Base-by-base conservation (phyloP, 768 basidiomycete genomes). In the Phlebiopsis gigantea region DNA sequence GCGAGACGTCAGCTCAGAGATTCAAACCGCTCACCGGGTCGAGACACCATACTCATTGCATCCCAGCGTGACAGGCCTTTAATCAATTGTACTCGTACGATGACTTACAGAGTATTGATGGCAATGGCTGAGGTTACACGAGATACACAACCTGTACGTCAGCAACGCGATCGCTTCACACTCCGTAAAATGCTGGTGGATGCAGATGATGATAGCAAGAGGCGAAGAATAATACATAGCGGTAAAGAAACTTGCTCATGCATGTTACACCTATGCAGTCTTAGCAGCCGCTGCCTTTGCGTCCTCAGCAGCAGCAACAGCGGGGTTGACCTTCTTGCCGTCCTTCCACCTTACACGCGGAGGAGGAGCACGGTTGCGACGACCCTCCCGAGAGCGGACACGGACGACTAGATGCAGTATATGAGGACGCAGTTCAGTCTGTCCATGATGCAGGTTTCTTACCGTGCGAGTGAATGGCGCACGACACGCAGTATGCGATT, bases 391-490 rank as follows among this genome's bases (percentile, higher is more conserved):
- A 59, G 97, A 98, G 61, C 97, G 93, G 49, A 98, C 97, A 73
- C 97, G 96, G 62, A 99, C 97, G 62, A 99, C 95, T 97, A 64
- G 56, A 51, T 12, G n/a, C 10, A 41, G 29, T 24, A 21, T 49
- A 29, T 25, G 39, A 19, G 53, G 31, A 21, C 41, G 2, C 12
- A 39, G 22, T 48, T 43, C 51, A 14, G 9, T 24, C 15, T 26
- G 43, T 7, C 39, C 4, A n/a, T 30, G 10, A 22, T 12, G 8
- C 4, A 21, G 34, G 14, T 29, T 24, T 72, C 90, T 61, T 62
- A 93, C 94, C 90, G 75, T 99, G 97, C 65, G 94, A 93, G 81
- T 99, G 97, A 73, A 99, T 98, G 39, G 97, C 97, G 72, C 97
- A 99, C 48, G 95, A 97, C 57, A 99, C 90, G 74, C 97, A 99